Evolutionary conservation across 2,329 filamentous ascomycete genomes (phyloP).

Genomic region (Apiospora pterosperma): DNA sequence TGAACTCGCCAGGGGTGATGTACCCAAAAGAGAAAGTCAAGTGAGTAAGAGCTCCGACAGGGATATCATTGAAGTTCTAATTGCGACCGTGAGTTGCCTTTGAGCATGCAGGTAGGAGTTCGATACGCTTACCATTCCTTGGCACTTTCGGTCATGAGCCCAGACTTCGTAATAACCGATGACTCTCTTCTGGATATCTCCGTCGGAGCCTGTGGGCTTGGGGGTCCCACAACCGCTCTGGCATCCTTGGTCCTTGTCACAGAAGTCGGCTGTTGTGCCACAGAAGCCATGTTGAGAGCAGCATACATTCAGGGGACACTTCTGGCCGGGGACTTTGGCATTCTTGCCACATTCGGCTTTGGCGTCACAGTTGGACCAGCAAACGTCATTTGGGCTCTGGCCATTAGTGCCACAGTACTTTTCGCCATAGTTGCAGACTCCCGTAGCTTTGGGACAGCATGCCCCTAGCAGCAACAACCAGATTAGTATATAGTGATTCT

Average conservation of each 20-base stretch:
- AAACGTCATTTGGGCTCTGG: constrained; percentile 16
- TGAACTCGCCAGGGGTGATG: constrained; percentile 26
- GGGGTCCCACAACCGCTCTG: neutral
- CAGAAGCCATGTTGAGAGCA: neutral
- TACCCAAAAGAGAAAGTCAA: constrained; percentile 31
- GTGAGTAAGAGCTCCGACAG: constrained; percentile 37
- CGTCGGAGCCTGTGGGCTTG: neutral
- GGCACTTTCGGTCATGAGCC: constrained; percentile 13
- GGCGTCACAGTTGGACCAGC: constrained; percentile 29
- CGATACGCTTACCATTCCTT: neutral
- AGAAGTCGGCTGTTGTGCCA: neutral
- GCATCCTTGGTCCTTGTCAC: neutral
- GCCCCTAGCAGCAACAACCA: neutral
- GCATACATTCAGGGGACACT: constrained; percentile 36
- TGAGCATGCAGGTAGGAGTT: neutral
- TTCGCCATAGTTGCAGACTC: constrained; percentile 2
- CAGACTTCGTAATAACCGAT: constrained; percentile 33
- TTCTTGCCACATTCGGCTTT: constrained; percentile 29
- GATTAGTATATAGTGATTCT: constrained; percentile 5
- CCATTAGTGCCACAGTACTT: neutral
- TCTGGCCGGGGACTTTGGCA: constrained; percentile 16
- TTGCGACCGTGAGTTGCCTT: neutral
- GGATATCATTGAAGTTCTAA: constrained; percentile 36
- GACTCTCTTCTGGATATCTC: constrained; percentile 16
- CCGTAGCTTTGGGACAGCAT: constrained; percentile 3